Base-by-base conservation (phyloP, 805 yeast species). In the Henningerozyma blattae region DNA sequence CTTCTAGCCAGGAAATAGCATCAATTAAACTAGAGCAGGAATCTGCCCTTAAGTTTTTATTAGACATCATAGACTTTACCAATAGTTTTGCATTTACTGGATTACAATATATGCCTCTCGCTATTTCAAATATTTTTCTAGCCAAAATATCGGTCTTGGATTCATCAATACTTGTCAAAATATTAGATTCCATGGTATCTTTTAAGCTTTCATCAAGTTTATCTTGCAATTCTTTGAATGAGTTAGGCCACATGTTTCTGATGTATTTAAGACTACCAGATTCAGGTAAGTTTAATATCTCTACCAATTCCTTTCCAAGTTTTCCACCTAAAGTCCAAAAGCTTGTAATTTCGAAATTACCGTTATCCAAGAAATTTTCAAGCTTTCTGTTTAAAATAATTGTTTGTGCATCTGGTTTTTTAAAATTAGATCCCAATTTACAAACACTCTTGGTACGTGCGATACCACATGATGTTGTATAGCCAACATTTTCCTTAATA, bases 311-410 rank as follows among this genome's bases (percentile, higher is more conserved):
- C 9, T 76, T 75, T 0, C 98, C 98, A 8, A 68, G 57, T 43
- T 83, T 84, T 2, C 97, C 98, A 5, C 98, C 97, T 66, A 89
- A 62, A 0, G 94, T 85, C 70, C 94, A 79, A 37, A 89, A 72
- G 44, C 86, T 94, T 0, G 72, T 70, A 15, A 89, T 51, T 38
- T 75, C 72, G 51, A 78, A 76, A 18, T 68, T 63, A 2, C 51
- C 58, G 26, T 44, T 34, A 20, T 62, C 62, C 9, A 87, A 53
- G 50, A 89, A 91, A 0, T 49, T 46, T 2, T 59, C 41, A 2
- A 77, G 60, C 13, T 70, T 56, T 1, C 49, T 46, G 28, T 69
- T 70, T 19, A 77, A 54, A 0, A 91, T 65, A 3, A 83, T 65
- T 0, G 96, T 84, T 52, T 91, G 97, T 28, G 76, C 73, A 51